Evolutionary conservation across 2,329 filamentous ascomycete genomes (phyloP), one percentile per base, ranked within the genome.

Genomic region (Fusarium chuoi): DNA sequence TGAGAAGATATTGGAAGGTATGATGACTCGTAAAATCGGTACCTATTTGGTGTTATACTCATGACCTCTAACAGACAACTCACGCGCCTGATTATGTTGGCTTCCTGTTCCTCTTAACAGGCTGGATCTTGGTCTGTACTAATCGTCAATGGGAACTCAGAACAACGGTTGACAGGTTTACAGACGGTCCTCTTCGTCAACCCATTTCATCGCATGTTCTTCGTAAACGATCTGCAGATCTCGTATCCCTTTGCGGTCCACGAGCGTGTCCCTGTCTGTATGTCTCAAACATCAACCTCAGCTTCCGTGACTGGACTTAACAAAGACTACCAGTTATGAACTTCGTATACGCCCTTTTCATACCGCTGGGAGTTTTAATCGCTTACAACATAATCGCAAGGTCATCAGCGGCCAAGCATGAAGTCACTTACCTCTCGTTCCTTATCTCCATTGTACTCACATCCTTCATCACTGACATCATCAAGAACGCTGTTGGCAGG

Each of bases 171-270:
- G 57, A 61, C 39, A 36, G 4, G 41, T 38, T 45, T 33, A 65
- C 76, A 82, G 82, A 78, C 78, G 55, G 75, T 75, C 33, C 55
- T 79, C 22, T 79, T 82, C 52, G 88, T 94, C 77, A 91, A 92
- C 69, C 96, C 96, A 1, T 98, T 98, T 81, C 95, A 98, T 82
- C 94, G 94, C 83, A 93, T 98, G 90, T 98, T 99, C 84, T 93
- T 90, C 73, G 89, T 98, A 71, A 93, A 95, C 80, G 94, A 98
- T 81, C 88, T 93, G 30, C 87, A 90, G 56, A 94, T 98, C 68
- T 92, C 94, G 73, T 98, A 93, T 79, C 96, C 96, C 2, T 93
- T 97, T 83, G 94, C 96, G 28, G 87, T 92, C 64, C 84, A 92
- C 57, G 95, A 99, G 82, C 90, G 95, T 71, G 96, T 99, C 0